phyloP scores from a whole-genome alignment of 2,329 filamentous ascomycete species.

The Sclerotiophoma versabilis region DNA sequence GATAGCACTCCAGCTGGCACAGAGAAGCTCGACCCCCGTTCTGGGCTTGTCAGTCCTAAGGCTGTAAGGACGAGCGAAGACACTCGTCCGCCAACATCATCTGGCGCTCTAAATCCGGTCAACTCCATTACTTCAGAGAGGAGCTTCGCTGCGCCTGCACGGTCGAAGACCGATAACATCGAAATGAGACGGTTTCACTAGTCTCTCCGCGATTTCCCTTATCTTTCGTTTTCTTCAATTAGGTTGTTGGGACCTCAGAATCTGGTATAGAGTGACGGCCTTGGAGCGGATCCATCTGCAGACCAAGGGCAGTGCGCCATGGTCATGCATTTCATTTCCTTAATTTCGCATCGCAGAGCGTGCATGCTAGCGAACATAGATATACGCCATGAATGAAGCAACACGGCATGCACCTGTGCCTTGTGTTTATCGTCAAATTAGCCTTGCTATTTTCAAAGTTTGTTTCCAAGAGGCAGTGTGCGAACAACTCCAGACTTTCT shows the following conservation, averaged over 20 bases:
- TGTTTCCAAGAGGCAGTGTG: too few species aligned
- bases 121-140: conserved; percentile 24
- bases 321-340: conserved; percentile 7
- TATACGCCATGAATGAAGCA: neutral
- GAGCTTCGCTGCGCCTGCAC: conserved; percentile 29
- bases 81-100: conserved; percentile 23
- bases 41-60: conserved; percentile 39
- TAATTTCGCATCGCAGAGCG: conserved; percentile 4
- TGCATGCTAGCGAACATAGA: conserved; percentile 1
- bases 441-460: too few species aligned
- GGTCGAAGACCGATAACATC: conserved; percentile 41
- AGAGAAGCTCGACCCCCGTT: conserved; percentile 48
- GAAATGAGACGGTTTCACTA: conserved; percentile 44
- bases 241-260: neutral
- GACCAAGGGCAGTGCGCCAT: conserved; percentile 22
- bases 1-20: conserved; percentile 25
- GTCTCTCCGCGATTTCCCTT: neutral
- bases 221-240: neutral
- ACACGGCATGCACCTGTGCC: too few species aligned
- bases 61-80: conserved; percentile 42
- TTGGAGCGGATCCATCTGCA: conserved; percentile 1
- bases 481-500: too few species aligned
- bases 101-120: conserved; percentile 28
- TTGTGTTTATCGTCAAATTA: too few species aligned
- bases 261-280: neutral